phyloP scores from a whole-genome alignment of 2,329 filamentous ascomycete genomes.

The Rutstroemia sp. region DNA sequence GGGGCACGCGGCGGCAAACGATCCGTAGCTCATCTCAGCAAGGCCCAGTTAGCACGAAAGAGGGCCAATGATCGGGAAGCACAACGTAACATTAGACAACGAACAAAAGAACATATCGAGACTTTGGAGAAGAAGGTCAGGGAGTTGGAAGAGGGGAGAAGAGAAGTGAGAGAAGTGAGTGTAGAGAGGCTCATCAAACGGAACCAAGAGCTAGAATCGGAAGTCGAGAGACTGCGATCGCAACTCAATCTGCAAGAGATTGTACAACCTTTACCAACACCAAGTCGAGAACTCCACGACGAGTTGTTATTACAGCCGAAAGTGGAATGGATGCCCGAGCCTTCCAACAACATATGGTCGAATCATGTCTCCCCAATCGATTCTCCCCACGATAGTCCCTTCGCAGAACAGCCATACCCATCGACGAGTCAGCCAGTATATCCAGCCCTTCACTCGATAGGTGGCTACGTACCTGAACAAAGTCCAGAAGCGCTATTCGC shows the following conservation, averaged over 20 bases:
- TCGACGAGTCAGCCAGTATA: background rate
- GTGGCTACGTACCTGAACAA: background rate
- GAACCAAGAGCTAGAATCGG: slow-evolving; percentile 26
- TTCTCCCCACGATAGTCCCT: background rate
- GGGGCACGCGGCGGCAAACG: slow-evolving; percentile 45
- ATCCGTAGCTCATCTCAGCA: slow-evolving; percentile 78
- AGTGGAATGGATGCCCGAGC: slow-evolving; percentile 8
- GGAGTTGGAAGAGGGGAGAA: slow-evolving; percentile 24
- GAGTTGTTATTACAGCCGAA: background rate
- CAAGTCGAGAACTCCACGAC: background rate
- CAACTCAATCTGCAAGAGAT: slow-evolving; percentile 13
- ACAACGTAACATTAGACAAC: slow-evolving; percentile 76
- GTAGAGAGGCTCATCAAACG: slow-evolving; percentile 38
- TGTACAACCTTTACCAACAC: background rate
- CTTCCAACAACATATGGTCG: slow-evolving; percentile 15
- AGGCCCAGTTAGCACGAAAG: slow-evolving; percentile 80
- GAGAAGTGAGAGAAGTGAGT: slow-evolving; percentile 10
- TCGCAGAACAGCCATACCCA: background rate
- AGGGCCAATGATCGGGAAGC: slow-evolving; percentile 85
- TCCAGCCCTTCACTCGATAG: background rate
- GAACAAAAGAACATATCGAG: slow-evolving; percentile 74
- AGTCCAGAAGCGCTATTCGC: background rate
- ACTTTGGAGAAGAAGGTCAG: slow-evolving; percentile 25
- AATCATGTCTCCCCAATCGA: slow-evolving; percentile 9
- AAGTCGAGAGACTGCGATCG: slow-evolving; percentile 23